Base-by-base conservation (phyloP, 2,329 filamentous ascomycete genomes). In the Canariomyces notabilis region DNA sequence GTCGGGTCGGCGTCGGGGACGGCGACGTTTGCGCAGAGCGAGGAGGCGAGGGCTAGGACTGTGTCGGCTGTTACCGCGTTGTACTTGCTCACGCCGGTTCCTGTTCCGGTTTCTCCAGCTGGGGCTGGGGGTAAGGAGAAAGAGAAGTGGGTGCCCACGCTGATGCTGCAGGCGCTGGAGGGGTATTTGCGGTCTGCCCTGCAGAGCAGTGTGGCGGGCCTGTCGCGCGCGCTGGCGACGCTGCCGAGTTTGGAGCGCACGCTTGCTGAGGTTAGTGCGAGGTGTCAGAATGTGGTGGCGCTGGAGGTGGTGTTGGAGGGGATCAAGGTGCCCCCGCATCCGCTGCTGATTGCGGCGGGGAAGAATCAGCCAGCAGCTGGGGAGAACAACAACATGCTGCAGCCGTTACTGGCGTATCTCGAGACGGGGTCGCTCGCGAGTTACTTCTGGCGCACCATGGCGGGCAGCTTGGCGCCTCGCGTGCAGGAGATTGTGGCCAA, bases 361-460 rank as follows among this genome's bases (percentile, higher is more conserved):
- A 50, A 55, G 18, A 44, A 46, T 6, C 42, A 56, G 11, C 22
- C 60, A 7, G 62, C 71, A 36, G 64, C 69, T 37, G 58, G 61
- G 4, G 51, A 61, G 3, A 77, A 71, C 47, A 76, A 61, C 3
- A 77, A 71, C 47, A 76, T 96, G 34, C 74, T 96, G 0, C 78
- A 84, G 47, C 83, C 83, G 0, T 70, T 95, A 0, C 76, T 95
- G 7, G 71, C 78, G 9, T 74, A 83, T n/a, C 77, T 98, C 6
- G 93, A 97, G 65, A 95, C 89, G 0, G 81, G 87, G 0, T 93
- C 87, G 2, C 71, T 98, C 14, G 82, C 89, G 1, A 91, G 87
- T 0, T 95, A 91, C 64, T 98, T 95, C 69, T 98, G 93, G 89
- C 79, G 93, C 43, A 87, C 85, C 7, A 77, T 97, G 59, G 93